A percentile compares a stretch with the other conserved stretches of the same genome.
Evolutionary conservation across 495 filamentous ascomycete genomes (phyloP).

Genomic region (Podospora pseudocomata): DNA sequence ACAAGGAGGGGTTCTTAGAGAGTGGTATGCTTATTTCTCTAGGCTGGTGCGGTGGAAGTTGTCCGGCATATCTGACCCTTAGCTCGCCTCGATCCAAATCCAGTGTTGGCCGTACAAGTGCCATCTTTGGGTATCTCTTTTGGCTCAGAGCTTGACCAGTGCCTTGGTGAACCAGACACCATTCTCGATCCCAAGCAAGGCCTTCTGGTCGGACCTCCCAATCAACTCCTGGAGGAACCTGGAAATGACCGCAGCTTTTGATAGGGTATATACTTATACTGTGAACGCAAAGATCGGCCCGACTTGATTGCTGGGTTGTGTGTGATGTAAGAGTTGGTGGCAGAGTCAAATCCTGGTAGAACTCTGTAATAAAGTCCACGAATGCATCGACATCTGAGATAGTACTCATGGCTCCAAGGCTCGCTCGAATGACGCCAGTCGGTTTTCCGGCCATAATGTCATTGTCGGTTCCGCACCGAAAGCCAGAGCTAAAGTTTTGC

Average conservation of each 20-base stretch:
- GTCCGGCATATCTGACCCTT: constrained; percentile 52
- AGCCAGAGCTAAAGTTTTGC: constrained; percentile 73
- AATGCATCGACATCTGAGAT: constrained; percentile 69
- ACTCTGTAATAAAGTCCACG: constrained; percentile 68
- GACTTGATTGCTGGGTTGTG: constrained; percentile 5
- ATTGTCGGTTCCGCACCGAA: constrained; percentile 73
- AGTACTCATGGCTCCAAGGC: constrained; percentile 85
- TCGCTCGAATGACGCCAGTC: constrained; percentile 79
- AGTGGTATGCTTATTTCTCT: constrained; percentile 60
- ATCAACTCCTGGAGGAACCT: constrained; percentile 55
- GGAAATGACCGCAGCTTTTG: constrained; percentile 79
- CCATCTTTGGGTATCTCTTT: constrained; percentile 80
- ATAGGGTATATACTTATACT: constrained; percentile 75
- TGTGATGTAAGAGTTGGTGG: constrained; percentile 1
- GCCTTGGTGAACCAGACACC: constrained; percentile 83
- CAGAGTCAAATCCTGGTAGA: constrained; percentile 58
- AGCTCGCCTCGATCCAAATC: constrained; percentile 54
- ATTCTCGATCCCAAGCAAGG: constrained; percentile 88
- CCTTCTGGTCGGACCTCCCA: constrained; percentile 80
- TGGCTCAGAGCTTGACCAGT: constrained; percentile 75
- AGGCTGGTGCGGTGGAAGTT: constrained; percentile 26
- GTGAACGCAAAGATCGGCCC: constrained; percentile 45
- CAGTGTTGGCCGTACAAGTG: constrained; percentile 66
- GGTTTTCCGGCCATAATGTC: constrained; percentile 80
- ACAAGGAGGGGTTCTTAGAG: constrained; percentile 55